Conservation (phyloP, 192 early-diverging fungal genomes). For the Coemansia sp. region DNA sequence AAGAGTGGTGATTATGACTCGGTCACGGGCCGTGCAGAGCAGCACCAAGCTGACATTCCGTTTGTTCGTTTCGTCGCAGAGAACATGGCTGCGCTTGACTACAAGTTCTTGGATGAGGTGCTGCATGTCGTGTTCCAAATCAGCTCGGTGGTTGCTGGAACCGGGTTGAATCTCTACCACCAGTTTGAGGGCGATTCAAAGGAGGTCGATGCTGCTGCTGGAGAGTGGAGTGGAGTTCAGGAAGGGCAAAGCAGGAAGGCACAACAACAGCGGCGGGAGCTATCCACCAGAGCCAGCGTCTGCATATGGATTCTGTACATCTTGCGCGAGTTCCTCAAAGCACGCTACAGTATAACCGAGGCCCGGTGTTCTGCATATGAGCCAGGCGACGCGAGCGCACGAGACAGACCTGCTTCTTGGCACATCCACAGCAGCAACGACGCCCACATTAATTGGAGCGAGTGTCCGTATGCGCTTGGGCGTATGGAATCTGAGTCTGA, state of each 20-base stretch:
- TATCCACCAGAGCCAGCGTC: conserved; percentile 58
- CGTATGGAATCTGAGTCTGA: conserved; percentile 36
- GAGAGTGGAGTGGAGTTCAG: background rate
- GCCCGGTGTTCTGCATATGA: conserved; percentile 55
- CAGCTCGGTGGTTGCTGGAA: conserved; percentile 69
- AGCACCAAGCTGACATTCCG: conserved; percentile 52
- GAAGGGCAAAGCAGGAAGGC: background rate
- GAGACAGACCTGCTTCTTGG: conserved; percentile 60
- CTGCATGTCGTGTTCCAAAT: conserved; percentile 71
- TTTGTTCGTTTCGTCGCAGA: conserved; percentile 80
- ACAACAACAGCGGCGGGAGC: conserved; percentile 11
- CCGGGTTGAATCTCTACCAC: conserved; percentile 62
- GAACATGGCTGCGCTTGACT: conserved; percentile 77
- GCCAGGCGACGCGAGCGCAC: conserved; percentile 47
- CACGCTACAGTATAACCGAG: conserved; percentile 58
- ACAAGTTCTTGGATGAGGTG: conserved; percentile 79
- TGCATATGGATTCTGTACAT: conserved; percentile 62
- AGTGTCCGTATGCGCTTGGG: conserved; percentile 33
- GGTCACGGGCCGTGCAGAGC: conserved; percentile 4
- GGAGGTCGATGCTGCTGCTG: background rate
- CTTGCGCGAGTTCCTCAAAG: conserved; percentile 64
- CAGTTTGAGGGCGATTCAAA: conserved; percentile 37
- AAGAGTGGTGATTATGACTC: conserved; percentile 67
- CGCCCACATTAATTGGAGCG: conserved; percentile 40
- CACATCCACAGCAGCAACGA: conserved; percentile 36